Conservation (phyloP, 2,329 filamentous ascomycete genomes). For the Epichloe gansuensis region DNA sequence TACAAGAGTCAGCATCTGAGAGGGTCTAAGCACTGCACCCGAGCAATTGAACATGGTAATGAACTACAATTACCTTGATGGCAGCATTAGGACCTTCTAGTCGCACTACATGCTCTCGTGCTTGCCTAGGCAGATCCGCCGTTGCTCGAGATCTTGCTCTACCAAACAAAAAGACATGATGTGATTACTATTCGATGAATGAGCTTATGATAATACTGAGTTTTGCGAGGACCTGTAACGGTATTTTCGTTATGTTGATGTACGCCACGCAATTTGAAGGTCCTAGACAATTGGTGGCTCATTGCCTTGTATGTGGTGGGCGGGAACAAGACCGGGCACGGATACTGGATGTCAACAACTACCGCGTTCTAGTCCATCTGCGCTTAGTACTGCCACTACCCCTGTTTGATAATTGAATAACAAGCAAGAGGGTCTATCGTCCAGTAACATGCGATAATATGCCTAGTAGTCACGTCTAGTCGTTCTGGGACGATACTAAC, state of each 20-base stretch:
- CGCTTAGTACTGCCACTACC: not conserved
- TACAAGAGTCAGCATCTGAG: constrained; percentile 24
- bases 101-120: constrained; percentile 40
- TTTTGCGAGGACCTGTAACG: not conserved
- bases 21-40: not conserved
- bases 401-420: not conserved
- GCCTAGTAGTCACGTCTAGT: not conserved
- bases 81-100: constrained; percentile 36
- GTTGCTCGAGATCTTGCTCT: constrained; percentile 39
- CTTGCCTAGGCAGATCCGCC: constrained; percentile 43
- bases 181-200: not conserved
- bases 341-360: not conserved
- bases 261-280: not conserved
- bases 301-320: not conserved
- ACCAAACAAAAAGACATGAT: constrained; percentile 43
- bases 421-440: not conserved
- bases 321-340: not conserved
- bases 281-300: not conserved
- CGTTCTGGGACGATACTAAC: not conserved
- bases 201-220: not conserved
- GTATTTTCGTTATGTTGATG: not conserved
- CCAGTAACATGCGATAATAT: not conserved
- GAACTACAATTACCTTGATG: constrained; percentile 29
- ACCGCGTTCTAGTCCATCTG: not conserved
- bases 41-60: not conserved